Percentiles rank a stretch among this genome's conserved stretches.
Evolutionary conservation across 1,139 yeast genomes (phyloP).

Genomic region (Magnusiomyces clavatus): DNA sequence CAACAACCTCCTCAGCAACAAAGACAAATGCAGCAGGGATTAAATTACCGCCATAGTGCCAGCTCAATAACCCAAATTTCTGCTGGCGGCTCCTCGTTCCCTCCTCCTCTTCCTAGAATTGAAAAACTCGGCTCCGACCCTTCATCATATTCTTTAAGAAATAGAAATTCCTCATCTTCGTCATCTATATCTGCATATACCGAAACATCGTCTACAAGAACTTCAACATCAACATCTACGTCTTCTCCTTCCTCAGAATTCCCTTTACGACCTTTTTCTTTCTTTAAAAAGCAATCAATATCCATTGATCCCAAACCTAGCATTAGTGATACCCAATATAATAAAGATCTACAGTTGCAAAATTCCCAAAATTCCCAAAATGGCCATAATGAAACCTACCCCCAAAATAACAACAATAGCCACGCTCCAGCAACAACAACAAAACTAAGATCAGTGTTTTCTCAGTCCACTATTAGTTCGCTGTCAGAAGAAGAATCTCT

Average conservation of each 20-base stretch:
- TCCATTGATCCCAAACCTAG: constrained; percentile 3
- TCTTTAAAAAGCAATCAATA: not conserved
- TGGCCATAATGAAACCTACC: not conserved
- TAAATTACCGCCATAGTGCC: not conserved
- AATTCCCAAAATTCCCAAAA: constrained; percentile 3
- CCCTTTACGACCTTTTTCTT: constrained; percentile 11
- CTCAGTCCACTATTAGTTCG: constrained; percentile 4
- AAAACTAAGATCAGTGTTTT: not conserved
- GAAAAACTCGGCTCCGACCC: constrained; percentile 3
- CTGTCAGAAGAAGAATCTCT: constrained; percentile 18
- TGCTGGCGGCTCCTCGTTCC: not conserved
- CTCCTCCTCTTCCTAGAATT: not conserved
- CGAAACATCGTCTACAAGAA: not conserved
- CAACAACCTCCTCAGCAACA: not conserved
- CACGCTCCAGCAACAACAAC: constrained; percentile 4
- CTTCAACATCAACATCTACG: not conserved
- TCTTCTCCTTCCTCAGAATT: constrained; percentile 5
- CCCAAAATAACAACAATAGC: not conserved
- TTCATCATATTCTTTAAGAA: not conserved
- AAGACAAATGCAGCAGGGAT: not conserved
- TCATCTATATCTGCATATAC: not conserved
- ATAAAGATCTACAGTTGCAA: constrained; percentile 4
- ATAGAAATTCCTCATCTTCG: not conserved
- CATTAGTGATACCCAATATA: constrained; percentile 1
- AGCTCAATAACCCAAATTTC: not conserved